Conservation (phyloP, 2,329 filamentous ascomycete species). For the Botrytis hyacinthi region DNA sequence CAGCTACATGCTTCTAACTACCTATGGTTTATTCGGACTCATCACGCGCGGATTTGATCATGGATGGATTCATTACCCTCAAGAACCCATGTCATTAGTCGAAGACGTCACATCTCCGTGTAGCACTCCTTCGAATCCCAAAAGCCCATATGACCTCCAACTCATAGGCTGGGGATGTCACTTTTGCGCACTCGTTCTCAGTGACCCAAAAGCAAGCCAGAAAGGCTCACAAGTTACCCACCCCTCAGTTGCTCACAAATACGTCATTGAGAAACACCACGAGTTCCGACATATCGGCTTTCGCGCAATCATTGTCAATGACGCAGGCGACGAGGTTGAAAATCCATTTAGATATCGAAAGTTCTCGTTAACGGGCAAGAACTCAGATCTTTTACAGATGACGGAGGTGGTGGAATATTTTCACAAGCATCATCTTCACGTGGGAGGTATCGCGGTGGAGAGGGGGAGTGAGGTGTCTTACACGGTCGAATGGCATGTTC, state of each 20-base stretch:
- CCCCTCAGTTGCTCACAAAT: background rate
- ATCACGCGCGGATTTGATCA: background rate
- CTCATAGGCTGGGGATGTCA: background rate
- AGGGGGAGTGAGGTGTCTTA: background rate
- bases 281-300: background rate
- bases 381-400: background rate
- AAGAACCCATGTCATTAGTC: background rate
- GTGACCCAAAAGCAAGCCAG: background rate
- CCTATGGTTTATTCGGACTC: background rate
- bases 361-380: background rate
- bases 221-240: background rate
- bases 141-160: background rate
- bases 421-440: background rate
- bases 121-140: background rate
- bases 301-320: background rate
- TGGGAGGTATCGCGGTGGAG: background rate
- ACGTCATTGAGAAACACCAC: background rate
- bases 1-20: background rate
- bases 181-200: background rate
- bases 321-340: background rate
- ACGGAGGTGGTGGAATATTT: constrained; percentile 8
- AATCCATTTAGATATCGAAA: background rate
- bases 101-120: background rate
- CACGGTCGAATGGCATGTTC: background rate
- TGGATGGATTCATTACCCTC: background rate